Percentiles rank a stretch among this genome's conserved stretches.
Conservation (phyloP, 306 rosid species). For the Geum urbanum region DNA sequence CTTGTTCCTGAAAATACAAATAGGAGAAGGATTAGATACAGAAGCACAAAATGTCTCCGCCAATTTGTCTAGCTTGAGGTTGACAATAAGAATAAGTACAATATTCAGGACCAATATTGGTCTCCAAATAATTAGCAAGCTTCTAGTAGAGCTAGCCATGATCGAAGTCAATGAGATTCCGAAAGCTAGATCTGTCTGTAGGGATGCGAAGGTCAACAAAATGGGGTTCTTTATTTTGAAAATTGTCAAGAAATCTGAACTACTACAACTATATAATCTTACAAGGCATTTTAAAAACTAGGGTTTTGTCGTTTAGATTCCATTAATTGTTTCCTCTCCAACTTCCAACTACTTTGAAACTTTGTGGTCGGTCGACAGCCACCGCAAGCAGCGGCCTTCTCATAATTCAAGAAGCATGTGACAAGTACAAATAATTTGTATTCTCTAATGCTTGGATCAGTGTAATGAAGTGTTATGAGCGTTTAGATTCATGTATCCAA, state of each 20-base stretch:
- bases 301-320: conserved; percentile 31
- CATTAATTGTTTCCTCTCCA: conserved; percentile 31
- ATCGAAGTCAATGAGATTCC: conserved; percentile 47
- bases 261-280: conserved; percentile 28
- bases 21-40: conserved; percentile 19
- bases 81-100: conserved; percentile 23
- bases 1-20: conserved; percentile 61
- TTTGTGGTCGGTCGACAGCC: conserved; percentile 24
- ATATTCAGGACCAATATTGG: conserved; percentile 1
- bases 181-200: conserved; percentile 24
- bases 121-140: conserved; percentile 4
- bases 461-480: not conserved
- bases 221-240: conserved; percentile 21
- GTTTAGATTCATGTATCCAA: not conserved
- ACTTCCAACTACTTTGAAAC: conserved; percentile 28
- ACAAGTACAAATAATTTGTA: not conserved
- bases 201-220: conserved; percentile 42
- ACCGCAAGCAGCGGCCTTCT: conserved; percentile 27
- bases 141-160: conserved; percentile 6
- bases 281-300: conserved; percentile 35
- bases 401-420: conserved; percentile 19
- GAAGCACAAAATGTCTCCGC: conserved; percentile 26
- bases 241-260: conserved; percentile 46
- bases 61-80: conserved; percentile 33
- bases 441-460: not conserved